These are phyloP conservation scores for Cadophora sp. DNA, from an alignment of 2,329 filamentous ascomycete genomes.

Conservation along the genomic window DNA sequence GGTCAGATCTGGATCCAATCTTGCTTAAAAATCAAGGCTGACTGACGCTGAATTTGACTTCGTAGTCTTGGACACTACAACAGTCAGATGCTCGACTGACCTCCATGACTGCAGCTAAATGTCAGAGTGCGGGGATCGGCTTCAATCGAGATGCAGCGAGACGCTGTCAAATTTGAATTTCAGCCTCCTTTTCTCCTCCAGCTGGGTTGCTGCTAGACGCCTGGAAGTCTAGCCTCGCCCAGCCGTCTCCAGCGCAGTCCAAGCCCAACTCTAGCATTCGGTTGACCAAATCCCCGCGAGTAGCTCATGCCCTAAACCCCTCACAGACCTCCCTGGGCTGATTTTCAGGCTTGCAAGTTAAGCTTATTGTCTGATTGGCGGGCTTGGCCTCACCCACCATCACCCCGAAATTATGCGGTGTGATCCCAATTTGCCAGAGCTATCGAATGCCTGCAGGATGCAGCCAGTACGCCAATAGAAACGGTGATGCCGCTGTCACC, in stretches of 20 bases:
- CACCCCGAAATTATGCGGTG: background rate
- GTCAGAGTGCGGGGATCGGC: too few relatives aligned
- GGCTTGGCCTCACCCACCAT: background rate
- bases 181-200: constrained; percentile 4
- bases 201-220: too few relatives aligned
- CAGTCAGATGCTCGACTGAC: too few relatives aligned
- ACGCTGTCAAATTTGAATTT: background rate
- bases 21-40: too few relatives aligned
- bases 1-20: too few relatives aligned
- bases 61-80: too few relatives aligned
- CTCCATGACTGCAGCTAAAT: too few relatives aligned
- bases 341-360: background rate
- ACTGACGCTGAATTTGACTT: too few relatives aligned
- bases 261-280: background rate
- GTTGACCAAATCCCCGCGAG: background rate
- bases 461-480: background rate
- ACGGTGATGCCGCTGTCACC: background rate
- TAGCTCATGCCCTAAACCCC: background rate
- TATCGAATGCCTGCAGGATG: constrained; percentile 7
- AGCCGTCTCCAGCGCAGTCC: background rate
- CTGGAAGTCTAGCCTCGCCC: background rate
- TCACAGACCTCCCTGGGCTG: background rate
- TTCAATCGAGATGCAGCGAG: too few relatives aligned
- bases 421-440: constrained; percentile 2
- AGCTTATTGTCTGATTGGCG: background rate